A percentile compares a stretch with the other conserved stretches of the same genome.
Conservation (phyloP, 352 stramenopile genomes). For the Hyaloperonospora brassicae region DNA sequence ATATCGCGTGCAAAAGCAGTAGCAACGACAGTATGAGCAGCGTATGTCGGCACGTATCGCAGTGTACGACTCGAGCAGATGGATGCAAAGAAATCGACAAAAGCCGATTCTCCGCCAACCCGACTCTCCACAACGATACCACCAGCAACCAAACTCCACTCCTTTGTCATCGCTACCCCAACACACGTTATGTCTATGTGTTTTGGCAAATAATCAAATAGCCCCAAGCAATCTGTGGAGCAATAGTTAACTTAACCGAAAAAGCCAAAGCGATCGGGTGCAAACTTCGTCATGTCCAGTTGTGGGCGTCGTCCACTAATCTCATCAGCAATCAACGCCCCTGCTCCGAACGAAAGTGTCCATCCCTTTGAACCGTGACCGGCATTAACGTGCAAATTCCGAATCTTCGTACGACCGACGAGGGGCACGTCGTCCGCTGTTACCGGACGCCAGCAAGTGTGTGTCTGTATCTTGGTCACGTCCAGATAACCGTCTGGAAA, state of each 20-base stretch:
- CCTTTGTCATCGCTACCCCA: too few species aligned
- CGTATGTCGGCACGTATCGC: too few species aligned
- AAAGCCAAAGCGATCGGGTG: constrained; percentile 68
- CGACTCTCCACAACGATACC: too few species aligned
- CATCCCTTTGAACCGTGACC: constrained; percentile 81
- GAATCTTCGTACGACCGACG: constrained; percentile 69
- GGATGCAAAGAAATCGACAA: too few species aligned
- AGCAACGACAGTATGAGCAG: too few species aligned
- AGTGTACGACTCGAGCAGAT: too few species aligned
- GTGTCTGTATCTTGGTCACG: constrained; percentile 62
- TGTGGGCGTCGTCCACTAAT: constrained; percentile 72
- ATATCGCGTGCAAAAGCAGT: too few species aligned
- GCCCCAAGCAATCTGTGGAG: too few species aligned
- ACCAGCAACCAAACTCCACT: too few species aligned
- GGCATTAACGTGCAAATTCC: constrained; percentile 81
- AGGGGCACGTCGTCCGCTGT: constrained; percentile 79
- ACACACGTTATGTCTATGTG: too few species aligned
- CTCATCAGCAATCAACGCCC: constrained; percentile 65
- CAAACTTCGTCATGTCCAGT: constrained; percentile 78
- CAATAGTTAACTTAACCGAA: constrained; percentile 31
- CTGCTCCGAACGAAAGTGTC: constrained; percentile 77
- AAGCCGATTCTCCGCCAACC: too few species aligned
- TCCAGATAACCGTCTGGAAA: constrained; percentile 81
- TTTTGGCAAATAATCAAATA: too few species aligned
- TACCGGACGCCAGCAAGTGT: constrained; percentile 77